phyloP scores from a whole-genome alignment of 805 yeast species.

The Torulaspora maleeae region DNA sequence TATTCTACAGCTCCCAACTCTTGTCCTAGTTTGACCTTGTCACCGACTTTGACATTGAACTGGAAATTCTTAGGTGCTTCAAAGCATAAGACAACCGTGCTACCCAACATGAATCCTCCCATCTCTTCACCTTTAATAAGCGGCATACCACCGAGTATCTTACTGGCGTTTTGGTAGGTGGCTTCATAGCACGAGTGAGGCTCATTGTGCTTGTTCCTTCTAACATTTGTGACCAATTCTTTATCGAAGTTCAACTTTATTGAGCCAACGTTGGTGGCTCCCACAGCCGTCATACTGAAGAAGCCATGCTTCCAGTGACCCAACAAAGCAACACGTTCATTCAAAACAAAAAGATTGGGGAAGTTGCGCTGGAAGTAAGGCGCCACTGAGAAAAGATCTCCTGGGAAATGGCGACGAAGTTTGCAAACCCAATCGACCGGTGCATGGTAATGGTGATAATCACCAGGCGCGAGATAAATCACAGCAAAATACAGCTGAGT shows the following conservation, averaged over 20 bases:
- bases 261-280: slow-evolving; percentile 98
- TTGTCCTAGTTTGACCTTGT: slow-evolving; percentile 82
- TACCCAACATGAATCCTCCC: slow-evolving; percentile 95
- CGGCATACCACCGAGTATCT: slow-evolving; percentile 79
- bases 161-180: slow-evolving; percentile 75
- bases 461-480: slow-evolving; percentile 95
- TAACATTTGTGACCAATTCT: slow-evolving; percentile 78
- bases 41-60: slow-evolving; percentile 67
- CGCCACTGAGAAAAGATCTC: slow-evolving; percentile 92
- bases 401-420: slow-evolving; percentile 88
- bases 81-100: slow-evolving; percentile 93
- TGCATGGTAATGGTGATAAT: slow-evolving; percentile 94
- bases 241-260: slow-evolving; percentile 88
- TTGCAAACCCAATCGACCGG: slow-evolving; percentile 96
- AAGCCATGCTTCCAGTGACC: slow-evolving; percentile 98
- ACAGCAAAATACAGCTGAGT: slow-evolving; percentile 80
- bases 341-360: slow-evolving; percentile 80
- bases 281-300: slow-evolving; percentile 98
- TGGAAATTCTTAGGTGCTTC: slow-evolving; percentile 85
- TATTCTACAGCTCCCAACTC: slow-evolving; percentile 46
- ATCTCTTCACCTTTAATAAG: slow-evolving; percentile 87
- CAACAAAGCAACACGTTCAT: slow-evolving; percentile 90
- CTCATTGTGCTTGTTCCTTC: slow-evolving; percentile 43
- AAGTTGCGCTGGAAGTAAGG: slow-evolving; percentile 91
- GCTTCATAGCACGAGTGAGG: slow-evolving; percentile 92